Conservation (phyloP, 495 filamentous ascomycete genomes). For the Podospora australis region DNA sequence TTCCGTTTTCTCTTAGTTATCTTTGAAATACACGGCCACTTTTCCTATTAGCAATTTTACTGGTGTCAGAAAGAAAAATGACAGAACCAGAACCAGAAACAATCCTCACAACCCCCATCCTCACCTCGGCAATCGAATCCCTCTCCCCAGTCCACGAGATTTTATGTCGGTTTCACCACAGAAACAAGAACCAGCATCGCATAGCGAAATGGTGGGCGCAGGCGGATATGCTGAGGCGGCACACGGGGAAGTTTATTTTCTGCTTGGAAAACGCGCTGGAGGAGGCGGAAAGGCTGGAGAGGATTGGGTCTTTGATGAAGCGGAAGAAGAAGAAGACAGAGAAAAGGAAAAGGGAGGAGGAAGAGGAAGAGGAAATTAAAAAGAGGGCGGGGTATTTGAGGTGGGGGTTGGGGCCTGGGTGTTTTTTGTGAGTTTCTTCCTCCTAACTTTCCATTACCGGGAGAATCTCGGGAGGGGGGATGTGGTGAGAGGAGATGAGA, state of each 20-base stretch:
- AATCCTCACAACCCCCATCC: background rate
- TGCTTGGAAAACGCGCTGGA: slow-evolving; percentile 27
- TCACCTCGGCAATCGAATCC: slow-evolving; percentile 1
- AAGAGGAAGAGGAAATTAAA: background rate
- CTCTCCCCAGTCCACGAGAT: slow-evolving; percentile 27
- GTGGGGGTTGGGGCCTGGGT: slow-evolving; percentile 19
- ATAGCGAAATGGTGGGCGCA: slow-evolving; percentile 66
- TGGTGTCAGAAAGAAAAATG: background rate
- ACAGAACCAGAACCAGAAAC: background rate
- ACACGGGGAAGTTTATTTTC: slow-evolving; percentile 44
- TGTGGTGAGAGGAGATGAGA: too few species aligned
- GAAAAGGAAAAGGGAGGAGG: slow-evolving; percentile 15
- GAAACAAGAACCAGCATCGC: slow-evolving; percentile 78
- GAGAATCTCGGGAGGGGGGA: background rate
- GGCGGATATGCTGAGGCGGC: slow-evolving; percentile 60
- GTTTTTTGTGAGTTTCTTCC: slow-evolving; percentile 30
- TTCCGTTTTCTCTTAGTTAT: background rate
- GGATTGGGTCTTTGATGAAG: background rate
- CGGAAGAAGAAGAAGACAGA: slow-evolving; percentile 13
- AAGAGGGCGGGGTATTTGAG: slow-evolving; percentile 15
- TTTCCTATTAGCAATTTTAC: background rate
- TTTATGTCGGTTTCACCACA: slow-evolving; percentile 62
- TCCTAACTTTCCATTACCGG: too few species aligned
- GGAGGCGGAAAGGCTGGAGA: slow-evolving; percentile 4
- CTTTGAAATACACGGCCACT: background rate